These are phyloP conservation scores for Kodamaea laetipori DNA, from an alignment of 805 yeast species.

Conservation along the genomic window DNA sequence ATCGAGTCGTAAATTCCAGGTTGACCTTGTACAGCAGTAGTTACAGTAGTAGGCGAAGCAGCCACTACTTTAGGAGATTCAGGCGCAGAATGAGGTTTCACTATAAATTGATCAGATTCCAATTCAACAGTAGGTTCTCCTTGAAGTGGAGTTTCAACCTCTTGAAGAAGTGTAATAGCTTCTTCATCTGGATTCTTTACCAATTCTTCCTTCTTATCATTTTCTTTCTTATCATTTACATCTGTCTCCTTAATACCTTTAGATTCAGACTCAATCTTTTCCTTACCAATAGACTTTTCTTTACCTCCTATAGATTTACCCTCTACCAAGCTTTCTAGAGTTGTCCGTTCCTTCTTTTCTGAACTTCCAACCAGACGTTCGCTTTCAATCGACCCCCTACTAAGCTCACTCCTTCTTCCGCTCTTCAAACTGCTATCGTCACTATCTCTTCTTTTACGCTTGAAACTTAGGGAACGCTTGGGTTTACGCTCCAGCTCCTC, in stretches of 20 bases:
- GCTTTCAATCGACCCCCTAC: constrained; percentile 1
- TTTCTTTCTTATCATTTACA: background rate
- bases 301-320: too few relatives aligned
- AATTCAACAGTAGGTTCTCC: background rate
- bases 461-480: constrained; percentile 13
- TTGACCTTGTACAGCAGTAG: background rate
- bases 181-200: background rate
- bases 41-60: background rate
- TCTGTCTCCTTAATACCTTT: background rate
- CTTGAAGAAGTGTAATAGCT: background rate
- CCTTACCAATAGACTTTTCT: too few relatives aligned
- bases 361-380: constrained; percentile 2
- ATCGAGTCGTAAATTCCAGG: constrained; percentile 2
- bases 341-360: background rate
- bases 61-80: constrained; percentile 2
- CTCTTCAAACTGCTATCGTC: constrained; percentile 3
- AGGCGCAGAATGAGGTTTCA: background rate
- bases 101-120: constrained; percentile 1
- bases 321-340: constrained; percentile 1
- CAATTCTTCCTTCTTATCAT: background rate
- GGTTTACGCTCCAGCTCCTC: constrained; percentile 9
- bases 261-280: background rate
- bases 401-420: background rate
- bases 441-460: constrained; percentile 7
- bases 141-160: background rate